Conservation (phyloP, 2,329 filamentous ascomycete genomes). For the Botrytis medusae region DNA sequence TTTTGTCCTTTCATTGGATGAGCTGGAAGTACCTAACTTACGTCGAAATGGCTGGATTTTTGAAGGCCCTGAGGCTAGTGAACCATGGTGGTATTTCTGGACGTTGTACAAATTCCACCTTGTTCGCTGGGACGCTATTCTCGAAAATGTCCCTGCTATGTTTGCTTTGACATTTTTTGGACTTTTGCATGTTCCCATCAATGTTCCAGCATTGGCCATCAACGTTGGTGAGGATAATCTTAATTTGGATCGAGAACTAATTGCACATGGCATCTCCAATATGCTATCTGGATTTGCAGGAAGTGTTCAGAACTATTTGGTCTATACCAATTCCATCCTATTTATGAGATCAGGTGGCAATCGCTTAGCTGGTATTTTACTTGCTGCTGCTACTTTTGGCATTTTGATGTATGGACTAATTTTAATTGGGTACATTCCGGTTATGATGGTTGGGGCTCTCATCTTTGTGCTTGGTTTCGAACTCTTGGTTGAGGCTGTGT, state of each 20-base stretch:
- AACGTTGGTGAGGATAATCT: conserved; percentile 91
- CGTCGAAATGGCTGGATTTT: conserved; percentile 87
- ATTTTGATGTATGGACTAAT: conserved; percentile 83
- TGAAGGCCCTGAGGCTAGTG: conserved; percentile 74
- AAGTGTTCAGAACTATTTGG: conserved; percentile 94
- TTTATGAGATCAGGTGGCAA: conserved; percentile 91
- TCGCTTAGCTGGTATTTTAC: conserved; percentile 79
- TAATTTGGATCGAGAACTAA: conserved; percentile 85
- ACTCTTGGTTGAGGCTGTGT: conserved; percentile 82
- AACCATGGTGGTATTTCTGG: conserved; percentile 98
- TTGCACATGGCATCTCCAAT: conserved; percentile 91
- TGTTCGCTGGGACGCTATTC: conserved; percentile 80
- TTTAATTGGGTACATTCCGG: conserved; percentile 89
- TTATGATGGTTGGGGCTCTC: conserved; percentile 93
- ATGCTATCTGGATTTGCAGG: conserved; percentile 81
- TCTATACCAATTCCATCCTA: conserved; percentile 96
- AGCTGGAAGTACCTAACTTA: conserved; percentile 64
- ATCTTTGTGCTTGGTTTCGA: conserved; percentile 97
- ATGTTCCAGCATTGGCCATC: conserved; percentile 89
- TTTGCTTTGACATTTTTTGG: conserved; percentile 97
- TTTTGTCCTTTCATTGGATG: conserved; percentile 67
- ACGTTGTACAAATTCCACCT: conserved; percentile 84
- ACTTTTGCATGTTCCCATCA: conserved; percentile 95
- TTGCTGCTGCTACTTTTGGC: conserved; percentile 76
- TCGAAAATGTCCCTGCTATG: conserved; percentile 89